Evolutionary conservation across 306 rosid species (phyloP), one percentile per base, ranked within the genome.

Genomic region (Quercus robur): DNA sequence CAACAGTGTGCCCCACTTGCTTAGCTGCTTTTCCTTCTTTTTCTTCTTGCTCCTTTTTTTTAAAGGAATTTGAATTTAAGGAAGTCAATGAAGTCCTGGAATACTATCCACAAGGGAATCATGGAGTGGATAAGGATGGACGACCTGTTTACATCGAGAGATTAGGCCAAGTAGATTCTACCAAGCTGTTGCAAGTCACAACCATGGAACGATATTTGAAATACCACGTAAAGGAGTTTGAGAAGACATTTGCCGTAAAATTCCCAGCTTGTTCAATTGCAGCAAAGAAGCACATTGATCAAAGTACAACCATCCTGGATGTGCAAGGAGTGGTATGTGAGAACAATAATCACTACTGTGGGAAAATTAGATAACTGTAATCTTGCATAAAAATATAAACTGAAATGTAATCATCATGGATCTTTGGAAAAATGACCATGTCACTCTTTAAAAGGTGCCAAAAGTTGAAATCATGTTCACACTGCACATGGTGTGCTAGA

Each of bases 41-140:
- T 76, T 30, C 19, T 44, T 49, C 55, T 77, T 63, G 75, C 23
- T 76, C n/a, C 59, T 52, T 23, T 38, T 69, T 69, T 5, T 59
- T 20, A 4, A 54, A 95, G 98, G 97, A 95, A 14, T 95, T 93
- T 69, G 92, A 93, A 15, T 95, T 93, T 86, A 83, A 89, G 80
- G 99, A 93, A 88, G 72, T 82, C 5, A 78, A 77, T 52, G 93
- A 89, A 77, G 98, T 95, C 58, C 51, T 90, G 59, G 79, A 90
- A 71, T 78, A 93, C 81, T 95, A 95, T 82, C 99, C 98, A n/a
- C 98, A 93, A 15, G 98, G 98, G 66, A 84, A 95, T 84, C 98
- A 95, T 73, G 98, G 99, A 33, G 89, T 91, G 52, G 99, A 95
- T 77, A 95, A 91, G 92, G 98, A 95, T 3, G 99, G 99, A 78